Base-by-base conservation (phyloP, 2,329 filamentous ascomycete genomes). In the Atkinsonella texensis region DNA sequence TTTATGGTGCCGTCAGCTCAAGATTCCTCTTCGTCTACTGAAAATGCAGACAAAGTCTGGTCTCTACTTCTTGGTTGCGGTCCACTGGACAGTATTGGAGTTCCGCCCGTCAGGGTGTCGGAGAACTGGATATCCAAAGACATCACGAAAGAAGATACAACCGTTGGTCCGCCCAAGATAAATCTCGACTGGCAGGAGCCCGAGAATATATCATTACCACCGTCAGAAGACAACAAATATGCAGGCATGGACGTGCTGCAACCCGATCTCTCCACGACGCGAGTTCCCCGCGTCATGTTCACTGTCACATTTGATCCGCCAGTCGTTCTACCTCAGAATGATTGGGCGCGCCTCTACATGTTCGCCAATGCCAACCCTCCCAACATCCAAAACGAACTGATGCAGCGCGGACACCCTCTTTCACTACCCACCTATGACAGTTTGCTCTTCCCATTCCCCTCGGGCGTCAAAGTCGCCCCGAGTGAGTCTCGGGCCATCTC, bases 151-250 rank as follows among this genome's bases (percentile, higher is more conserved):
- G 63, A 73, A 2, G 67, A 72, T 56, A 70, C 68, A 41, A 72
- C 66, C 9, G 72, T 63, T 4, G 57, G 62, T 28, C 68, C 59
- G 64, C 72, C 55, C 70, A 73, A 55, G 62, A 67, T 54, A 58
- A 68, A 80, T 35, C 64, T 84, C 38, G 81, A 88, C 68, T 91
- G 87, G 87, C 74, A 82, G 41, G 83, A 90, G 53, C 87, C 87
- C 1, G 76, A 80, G 3, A 78, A 80, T 48, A 83, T 81, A 1
- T 74, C 84, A 31, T 62, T 85, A 20, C 75, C 69, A 3, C 61
- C 66, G 12, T 69, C 68, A 15, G 65, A 74, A 45, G 69, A 74
- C 53, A 70, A 67, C 54, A 74, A 70, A 59, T 70, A 79, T 52
- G 70, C 74, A 8, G 64, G 61, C 10, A 79, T 83, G 67, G 73